A percentile compares a stretch with the other conserved stretches of the same genome.
phyloP scores from a whole-genome alignment of 331 rosid species.

The Pyracantha coccinea region DNA sequence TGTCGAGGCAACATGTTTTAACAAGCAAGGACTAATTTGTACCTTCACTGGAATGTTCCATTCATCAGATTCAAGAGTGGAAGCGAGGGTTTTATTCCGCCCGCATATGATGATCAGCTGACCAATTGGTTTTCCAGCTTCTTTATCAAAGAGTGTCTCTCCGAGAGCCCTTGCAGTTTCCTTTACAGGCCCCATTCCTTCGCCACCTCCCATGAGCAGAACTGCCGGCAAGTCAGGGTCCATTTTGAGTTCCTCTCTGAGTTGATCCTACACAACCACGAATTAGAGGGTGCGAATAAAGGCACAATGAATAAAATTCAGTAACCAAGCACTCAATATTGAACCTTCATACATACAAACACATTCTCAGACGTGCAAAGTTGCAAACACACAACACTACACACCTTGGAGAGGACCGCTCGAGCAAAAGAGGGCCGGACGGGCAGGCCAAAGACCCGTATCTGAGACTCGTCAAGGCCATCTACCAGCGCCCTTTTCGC shows the following conservation, averaged over 20 bases:
- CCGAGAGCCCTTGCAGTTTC: constrained; percentile 87
- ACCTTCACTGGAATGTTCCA: constrained; percentile 92
- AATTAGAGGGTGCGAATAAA: neutral
- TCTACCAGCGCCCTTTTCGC: constrained; percentile 72
- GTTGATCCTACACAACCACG: constrained; percentile 41
- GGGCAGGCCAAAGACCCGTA: constrained; percentile 71
- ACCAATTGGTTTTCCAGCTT: constrained; percentile 60
- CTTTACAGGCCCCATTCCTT: constrained; percentile 99
- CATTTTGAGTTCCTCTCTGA: constrained; percentile 79
- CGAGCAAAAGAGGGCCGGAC: constrained; percentile 90
- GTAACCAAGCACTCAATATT: neutral
- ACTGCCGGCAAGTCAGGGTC: constrained; percentile 79
- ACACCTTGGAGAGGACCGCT: constrained; percentile 73
- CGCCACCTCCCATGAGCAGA: constrained; percentile 97
- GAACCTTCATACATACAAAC: neutral
- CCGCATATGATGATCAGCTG: constrained; percentile 82
- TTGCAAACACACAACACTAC: neutral
- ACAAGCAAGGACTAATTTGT: constrained; percentile 2
- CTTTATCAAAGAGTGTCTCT: constrained; percentile 56
- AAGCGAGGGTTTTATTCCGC: constrained; percentile 54
- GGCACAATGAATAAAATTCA: neutral
- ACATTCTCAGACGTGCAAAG: neutral
- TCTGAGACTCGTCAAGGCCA: constrained; percentile 77
- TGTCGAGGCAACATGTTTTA: neutral
- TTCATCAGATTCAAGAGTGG: constrained; percentile 52